Evolutionary conservation across 305 asterid species (phyloP).

Genomic region (Rubia peregrina): DNA sequence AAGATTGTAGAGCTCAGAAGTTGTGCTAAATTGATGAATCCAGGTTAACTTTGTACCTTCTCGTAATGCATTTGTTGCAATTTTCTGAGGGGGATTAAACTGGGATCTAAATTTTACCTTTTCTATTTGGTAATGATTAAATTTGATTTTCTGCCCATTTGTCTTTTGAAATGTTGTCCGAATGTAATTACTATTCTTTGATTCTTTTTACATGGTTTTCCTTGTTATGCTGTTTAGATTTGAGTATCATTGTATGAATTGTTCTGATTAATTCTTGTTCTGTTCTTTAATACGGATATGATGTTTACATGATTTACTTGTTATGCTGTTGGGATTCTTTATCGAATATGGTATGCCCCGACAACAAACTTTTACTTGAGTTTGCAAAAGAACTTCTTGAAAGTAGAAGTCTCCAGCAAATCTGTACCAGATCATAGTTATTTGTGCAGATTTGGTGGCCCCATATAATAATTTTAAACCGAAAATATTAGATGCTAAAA

Average conservation of each 20-base stretch:
- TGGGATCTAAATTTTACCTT: conserved; percentile 27
- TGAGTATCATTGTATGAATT: background rate
- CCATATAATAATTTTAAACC: too few species aligned
- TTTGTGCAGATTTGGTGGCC: too few species aligned
- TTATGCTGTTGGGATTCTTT: too few species aligned
- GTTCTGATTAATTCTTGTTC: background rate
- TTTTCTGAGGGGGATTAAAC: conserved; percentile 22
- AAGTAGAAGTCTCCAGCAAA: too few species aligned
- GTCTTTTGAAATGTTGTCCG: background rate
- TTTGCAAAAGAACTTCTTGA: too few species aligned
- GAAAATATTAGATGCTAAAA: too few species aligned
- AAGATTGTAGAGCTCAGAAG: conserved; percentile 58
- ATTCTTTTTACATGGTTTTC: background rate
- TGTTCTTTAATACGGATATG: too few species aligned
- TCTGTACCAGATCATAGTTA: too few species aligned
- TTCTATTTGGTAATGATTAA: background rate
- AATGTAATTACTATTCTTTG: background rate
- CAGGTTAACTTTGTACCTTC: conserved; percentile 32
- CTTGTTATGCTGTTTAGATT: background rate
- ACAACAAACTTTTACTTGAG: too few species aligned
- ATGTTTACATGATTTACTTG: too few species aligned
- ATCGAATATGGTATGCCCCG: too few species aligned
- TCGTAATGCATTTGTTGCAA: conserved; percentile 13
- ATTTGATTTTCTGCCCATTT: background rate
- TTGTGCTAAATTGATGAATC: conserved; percentile 47